Conservation (phyloP, 73 alveolate genomes). For the Paramecium sexaurelia region DNA sequence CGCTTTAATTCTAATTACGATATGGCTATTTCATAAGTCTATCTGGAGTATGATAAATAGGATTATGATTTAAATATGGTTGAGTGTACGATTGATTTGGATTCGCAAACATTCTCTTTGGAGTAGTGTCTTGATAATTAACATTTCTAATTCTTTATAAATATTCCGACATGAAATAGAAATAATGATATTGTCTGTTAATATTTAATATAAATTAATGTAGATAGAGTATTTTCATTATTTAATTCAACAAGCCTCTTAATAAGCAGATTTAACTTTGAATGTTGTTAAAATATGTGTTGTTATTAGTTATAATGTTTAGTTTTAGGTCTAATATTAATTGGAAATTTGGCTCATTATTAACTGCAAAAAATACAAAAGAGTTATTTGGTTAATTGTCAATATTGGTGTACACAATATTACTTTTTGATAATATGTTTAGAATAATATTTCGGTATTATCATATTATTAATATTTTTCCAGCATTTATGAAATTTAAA, state of each 20-base stretch:
- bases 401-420: constrained; percentile 62
- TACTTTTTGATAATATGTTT: constrained; percentile 58
- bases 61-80: constrained; percentile 3
- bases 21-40: neutral
- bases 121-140: constrained; percentile 3
- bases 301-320: neutral
- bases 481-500: too few relatives aligned
- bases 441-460: constrained; percentile 20
- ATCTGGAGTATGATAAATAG: neutral
- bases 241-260: neutral
- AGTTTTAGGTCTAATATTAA: constrained; percentile 62
- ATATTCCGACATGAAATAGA: neutral
- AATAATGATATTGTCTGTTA: neutral
- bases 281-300: neutral
- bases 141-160: neutral
- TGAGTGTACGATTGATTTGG: neutral
- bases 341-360: constrained; percentile 60
- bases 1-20: neutral
- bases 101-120: neutral
- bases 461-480: too few relatives aligned
- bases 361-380: neutral
- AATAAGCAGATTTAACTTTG: neutral
- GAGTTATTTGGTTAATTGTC: constrained; percentile 54
- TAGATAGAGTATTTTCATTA: neutral
- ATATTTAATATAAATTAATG: neutral